phyloP scores from a whole-genome alignment of 2,329 filamentous ascomycete genomes.

The Exophiala sp. region DNA sequence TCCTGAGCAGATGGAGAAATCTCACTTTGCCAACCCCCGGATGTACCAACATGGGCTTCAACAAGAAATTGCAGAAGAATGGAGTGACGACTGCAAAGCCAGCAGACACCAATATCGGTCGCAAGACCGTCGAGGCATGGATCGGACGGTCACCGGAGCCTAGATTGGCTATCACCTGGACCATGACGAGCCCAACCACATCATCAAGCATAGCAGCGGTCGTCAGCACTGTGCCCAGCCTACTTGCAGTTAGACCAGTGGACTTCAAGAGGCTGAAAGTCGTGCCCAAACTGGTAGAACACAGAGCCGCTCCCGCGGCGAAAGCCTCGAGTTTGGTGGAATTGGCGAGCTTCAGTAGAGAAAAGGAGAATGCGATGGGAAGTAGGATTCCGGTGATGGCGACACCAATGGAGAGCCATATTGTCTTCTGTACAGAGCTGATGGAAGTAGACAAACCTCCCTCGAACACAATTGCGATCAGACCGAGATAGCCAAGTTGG shows the following conservation, averaged over 20 bases:
- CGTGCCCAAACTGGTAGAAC: constrained; percentile 71
- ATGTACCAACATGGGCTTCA: constrained; percentile 18
- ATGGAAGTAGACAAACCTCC: constrained; percentile 59
- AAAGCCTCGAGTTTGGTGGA: constrained; percentile 62
- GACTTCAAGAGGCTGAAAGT: constrained; percentile 64
- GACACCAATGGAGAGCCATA: constrained; percentile 58
- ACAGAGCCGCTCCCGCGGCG: constrained; percentile 68
- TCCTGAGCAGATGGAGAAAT: too few relatives aligned
- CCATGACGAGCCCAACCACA: constrained; percentile 67
- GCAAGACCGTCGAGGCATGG: constrained; percentile 42
- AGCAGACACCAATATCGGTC: constrained; percentile 52
- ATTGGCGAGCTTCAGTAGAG: constrained; percentile 49
- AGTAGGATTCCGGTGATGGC: constrained; percentile 63
- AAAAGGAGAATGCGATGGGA: constrained; percentile 65
- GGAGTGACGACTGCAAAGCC: constrained; percentile 32
- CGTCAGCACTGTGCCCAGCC: constrained; percentile 61
- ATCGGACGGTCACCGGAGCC: constrained; percentile 40
- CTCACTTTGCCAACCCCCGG: neutral
- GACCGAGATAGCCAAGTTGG: constrained; percentile 67
- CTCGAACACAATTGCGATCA: constrained; percentile 71
- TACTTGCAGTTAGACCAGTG: constrained; percentile 52
- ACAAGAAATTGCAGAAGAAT: constrained; percentile 30
- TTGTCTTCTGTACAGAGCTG: constrained; percentile 55
- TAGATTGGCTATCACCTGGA: constrained; percentile 69
- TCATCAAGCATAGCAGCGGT: constrained; percentile 80